Percentiles rank a stretch among this genome's conserved stretches.
Conservation (phyloP, 2,329 filamentous ascomycete genomes). For the Aquanectria penicillioides region DNA sequence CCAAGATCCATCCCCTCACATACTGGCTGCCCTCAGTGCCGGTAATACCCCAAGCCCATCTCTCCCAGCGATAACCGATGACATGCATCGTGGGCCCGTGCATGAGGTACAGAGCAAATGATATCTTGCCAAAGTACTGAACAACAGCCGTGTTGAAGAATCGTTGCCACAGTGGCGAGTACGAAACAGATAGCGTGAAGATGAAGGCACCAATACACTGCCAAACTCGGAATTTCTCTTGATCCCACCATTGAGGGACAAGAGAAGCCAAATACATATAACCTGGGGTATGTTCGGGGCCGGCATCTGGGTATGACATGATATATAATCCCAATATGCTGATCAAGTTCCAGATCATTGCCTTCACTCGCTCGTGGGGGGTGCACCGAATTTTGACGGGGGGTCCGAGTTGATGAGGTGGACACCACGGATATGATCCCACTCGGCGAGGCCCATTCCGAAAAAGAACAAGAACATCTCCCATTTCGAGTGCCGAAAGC, state of each 20-base stretch:
- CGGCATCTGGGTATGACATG: slow-evolving; percentile 49
- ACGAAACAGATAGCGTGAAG: slow-evolving; percentile 60
- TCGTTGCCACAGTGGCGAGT: slow-evolving; percentile 58
- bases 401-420: slow-evolving; percentile 47
- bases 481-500: slow-evolving; percentile 60
- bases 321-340: slow-evolving; percentile 64
- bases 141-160: slow-evolving; percentile 61
- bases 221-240: slow-evolving; percentile 65
- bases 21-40: slow-evolving; percentile 54
- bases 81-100: slow-evolving; percentile 66
- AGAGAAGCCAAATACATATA: slow-evolving; percentile 59
- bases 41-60: slow-evolving; percentile 57
- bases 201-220: slow-evolving; percentile 63
- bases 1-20: not conserved
- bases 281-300: slow-evolving; percentile 60
- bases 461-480: slow-evolving; percentile 65
- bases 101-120: slow-evolving; percentile 69
- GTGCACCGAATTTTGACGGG: too few relatives aligned
- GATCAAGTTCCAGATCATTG: slow-evolving; percentile 51
- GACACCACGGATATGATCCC: slow-evolving; percentile 60
- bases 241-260: slow-evolving; percentile 60
- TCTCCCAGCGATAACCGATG: slow-evolving; percentile 61
- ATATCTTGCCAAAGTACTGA: slow-evolving; percentile 69
- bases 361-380: too few relatives aligned
- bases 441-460: slow-evolving; percentile 65